Evolutionary conservation across 2,329 filamentous ascomycete species (phyloP).

Genomic region (Fusarium sp.): DNA sequence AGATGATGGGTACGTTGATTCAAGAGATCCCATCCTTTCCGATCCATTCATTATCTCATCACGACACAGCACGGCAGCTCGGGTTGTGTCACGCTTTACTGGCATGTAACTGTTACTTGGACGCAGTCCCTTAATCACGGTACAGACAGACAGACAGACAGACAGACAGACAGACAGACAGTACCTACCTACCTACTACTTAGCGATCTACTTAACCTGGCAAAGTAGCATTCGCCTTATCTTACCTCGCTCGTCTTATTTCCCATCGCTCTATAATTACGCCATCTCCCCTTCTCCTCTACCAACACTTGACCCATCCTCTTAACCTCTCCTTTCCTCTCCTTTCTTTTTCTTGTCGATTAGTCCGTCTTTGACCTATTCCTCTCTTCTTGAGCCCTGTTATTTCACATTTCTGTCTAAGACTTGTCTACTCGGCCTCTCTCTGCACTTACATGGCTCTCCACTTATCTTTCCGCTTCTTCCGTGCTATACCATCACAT

Average conservation of each 20-base stretch:
- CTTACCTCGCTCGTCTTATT: conserved; percentile 17
- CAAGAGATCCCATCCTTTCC: background rate
- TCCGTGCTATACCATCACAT: conserved; percentile 9
- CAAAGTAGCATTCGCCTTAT: conserved; percentile 28
- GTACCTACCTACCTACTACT: background rate
- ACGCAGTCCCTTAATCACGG: background rate
- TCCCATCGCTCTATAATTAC: conserved; percentile 1
- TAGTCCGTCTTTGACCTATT: conserved; percentile 7
- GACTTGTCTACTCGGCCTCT: conserved; percentile 4
- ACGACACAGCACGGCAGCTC: background rate
- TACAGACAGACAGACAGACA: background rate
- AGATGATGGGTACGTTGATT: background rate
- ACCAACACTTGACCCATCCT: conserved; percentile 8
- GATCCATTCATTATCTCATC: background rate
- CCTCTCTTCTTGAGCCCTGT: conserved; percentile 4
- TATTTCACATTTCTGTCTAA: conserved; percentile 20
- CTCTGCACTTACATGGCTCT: conserved; percentile 25
- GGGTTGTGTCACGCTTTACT: background rate
- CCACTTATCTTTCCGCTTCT: conserved; percentile 20
- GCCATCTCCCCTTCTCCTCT: conserved; percentile 11
- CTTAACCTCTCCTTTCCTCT: background rate
- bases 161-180: background rate
- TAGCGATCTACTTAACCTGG: conserved; percentile 7
- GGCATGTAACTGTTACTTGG: background rate
- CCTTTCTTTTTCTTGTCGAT: conserved; percentile 4